phyloP scores from a whole-genome alignment of 805 yeast genomes.

The Starmerella potacharoeniae region DNA sequence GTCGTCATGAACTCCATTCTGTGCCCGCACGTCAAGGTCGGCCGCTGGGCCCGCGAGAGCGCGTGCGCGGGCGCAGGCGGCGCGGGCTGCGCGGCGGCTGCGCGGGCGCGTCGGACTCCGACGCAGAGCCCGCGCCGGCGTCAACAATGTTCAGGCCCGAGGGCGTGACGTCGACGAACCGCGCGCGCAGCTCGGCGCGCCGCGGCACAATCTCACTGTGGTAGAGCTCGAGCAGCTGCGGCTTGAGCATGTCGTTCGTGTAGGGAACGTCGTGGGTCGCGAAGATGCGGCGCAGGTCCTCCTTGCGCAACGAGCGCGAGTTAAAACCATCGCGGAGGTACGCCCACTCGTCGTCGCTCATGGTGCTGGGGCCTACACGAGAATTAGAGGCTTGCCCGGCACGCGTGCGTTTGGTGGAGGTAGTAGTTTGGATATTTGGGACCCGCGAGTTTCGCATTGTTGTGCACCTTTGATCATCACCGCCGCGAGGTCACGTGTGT shows the following conservation, averaged over 20 bases:
- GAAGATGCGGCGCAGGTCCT: conserved; percentile 58
- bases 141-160: conserved; percentile 33
- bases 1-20: conserved; percentile 43
- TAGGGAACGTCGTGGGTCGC: conserved; percentile 49
- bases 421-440: not conserved
- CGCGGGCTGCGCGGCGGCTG: not conserved
- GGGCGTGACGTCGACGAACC: conserved; percentile 27
- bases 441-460: not conserved
- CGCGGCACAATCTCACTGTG: conserved; percentile 41
- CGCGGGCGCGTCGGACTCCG: not conserved
- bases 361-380: not conserved
- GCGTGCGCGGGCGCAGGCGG: conserved; percentile 1
- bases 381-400: not conserved
- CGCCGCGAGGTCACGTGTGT: not conserved
- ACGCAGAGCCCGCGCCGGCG: conserved; percentile 9
- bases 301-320: conserved; percentile 51
- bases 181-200: conserved; percentile 34
- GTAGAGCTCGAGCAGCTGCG: conserved; percentile 51
- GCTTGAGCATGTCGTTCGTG: conserved; percentile 56
- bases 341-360: conserved; percentile 19
- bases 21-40: conserved; percentile 39
- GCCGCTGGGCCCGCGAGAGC: conserved; percentile 45
- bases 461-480: conserved; percentile 1
- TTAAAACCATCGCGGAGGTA: conserved; percentile 43
- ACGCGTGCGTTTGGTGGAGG: not conserved